Percentiles rank a stretch among this genome's conserved stretches.
Evolutionary conservation across 2,329 filamentous ascomycete species (phyloP).

Genomic region (Epichloe sylvatica): DNA sequence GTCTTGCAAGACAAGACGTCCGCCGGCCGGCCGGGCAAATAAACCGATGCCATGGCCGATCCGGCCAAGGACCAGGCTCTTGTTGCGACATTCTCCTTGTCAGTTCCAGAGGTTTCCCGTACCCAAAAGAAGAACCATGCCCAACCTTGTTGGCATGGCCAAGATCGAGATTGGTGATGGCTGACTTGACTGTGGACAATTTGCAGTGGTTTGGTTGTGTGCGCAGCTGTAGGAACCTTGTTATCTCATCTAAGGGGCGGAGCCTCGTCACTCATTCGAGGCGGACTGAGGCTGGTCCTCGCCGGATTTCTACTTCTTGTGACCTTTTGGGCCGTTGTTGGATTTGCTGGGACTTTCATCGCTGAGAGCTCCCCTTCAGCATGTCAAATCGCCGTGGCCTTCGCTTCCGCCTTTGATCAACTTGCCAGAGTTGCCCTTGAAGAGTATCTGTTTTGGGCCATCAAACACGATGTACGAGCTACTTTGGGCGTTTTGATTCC

Average conservation of each 20-base stretch:
- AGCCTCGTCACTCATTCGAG: slow-evolving; percentile 35
- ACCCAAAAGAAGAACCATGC: neutral
- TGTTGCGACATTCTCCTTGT: slow-evolving; percentile 42
- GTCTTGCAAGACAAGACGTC: slow-evolving; percentile 12
- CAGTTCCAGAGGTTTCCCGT: slow-evolving; percentile 15
- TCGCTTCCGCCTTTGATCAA: slow-evolving; percentile 44
- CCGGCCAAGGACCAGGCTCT: slow-evolving; percentile 33
- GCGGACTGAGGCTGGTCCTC: slow-evolving; percentile 52
- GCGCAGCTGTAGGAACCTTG: slow-evolving; percentile 33
- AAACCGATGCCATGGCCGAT: slow-evolving; percentile 27
- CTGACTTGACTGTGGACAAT: neutral
- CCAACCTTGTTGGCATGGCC: neutral
- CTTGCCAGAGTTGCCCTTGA: slow-evolving; percentile 38
- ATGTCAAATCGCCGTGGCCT: slow-evolving; percentile 39
- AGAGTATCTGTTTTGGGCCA: slow-evolving; percentile 40
- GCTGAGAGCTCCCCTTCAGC: slow-evolving; percentile 25
- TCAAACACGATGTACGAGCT: slow-evolving; percentile 25
- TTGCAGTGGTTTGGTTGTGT: slow-evolving; percentile 36
- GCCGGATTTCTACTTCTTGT: slow-evolving; percentile 36
- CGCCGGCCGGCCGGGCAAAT: slow-evolving; percentile 7
- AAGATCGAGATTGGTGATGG: neutral
- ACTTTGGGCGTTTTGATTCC: slow-evolving; percentile 25
- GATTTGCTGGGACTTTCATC: slow-evolving; percentile 37
- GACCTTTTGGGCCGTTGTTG: slow-evolving; percentile 38
- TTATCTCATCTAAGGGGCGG: slow-evolving; percentile 34